Evolutionary conservation across 139 green algal genomes (phyloP).

Genomic region (Deuterostichococcus epilithicus): DNA sequence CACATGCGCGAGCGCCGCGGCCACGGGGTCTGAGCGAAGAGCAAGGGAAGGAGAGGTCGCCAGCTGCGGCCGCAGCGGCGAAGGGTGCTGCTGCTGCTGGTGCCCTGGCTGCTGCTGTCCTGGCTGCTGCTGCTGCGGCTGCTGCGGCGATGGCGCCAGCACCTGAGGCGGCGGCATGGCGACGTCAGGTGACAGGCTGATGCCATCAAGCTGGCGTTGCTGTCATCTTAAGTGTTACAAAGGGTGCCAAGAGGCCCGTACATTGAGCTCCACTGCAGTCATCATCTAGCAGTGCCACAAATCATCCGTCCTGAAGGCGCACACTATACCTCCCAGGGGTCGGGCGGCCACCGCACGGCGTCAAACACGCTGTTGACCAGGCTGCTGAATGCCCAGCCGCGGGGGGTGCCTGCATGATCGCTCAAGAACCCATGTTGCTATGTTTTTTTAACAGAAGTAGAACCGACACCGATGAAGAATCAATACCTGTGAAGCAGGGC

Average conservation of each 20-base stretch:
- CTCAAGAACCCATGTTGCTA: not conserved
- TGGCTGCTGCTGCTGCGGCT: not conserved
- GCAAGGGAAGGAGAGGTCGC: not conserved
- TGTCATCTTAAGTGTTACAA: no score
- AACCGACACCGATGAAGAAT: no score
- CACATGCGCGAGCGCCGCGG: not conserved
- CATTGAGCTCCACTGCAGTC: no score
- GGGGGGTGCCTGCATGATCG: not conserved
- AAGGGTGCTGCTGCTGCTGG: no score
- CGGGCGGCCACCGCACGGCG: conserved; percentile 39
- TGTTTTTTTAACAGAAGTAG: not conserved
- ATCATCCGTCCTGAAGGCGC: no score
- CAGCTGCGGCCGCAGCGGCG: not conserved
- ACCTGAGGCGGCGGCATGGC: not conserved
- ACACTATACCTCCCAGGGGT: conserved; percentile 34
- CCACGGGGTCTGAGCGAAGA: not conserved
- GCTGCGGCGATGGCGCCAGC: not conserved
- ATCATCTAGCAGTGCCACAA: no score
- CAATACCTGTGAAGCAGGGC: no score
- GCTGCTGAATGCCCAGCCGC: not conserved
- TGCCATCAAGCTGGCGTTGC: no score
- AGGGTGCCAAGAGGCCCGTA: no score
- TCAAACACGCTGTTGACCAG: conserved; percentile 22
- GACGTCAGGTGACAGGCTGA: no score
- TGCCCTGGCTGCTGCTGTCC: not conserved